phyloP scores from a whole-genome alignment of 345 rosid genomes.

The Pugionium dolabratum region DNA sequence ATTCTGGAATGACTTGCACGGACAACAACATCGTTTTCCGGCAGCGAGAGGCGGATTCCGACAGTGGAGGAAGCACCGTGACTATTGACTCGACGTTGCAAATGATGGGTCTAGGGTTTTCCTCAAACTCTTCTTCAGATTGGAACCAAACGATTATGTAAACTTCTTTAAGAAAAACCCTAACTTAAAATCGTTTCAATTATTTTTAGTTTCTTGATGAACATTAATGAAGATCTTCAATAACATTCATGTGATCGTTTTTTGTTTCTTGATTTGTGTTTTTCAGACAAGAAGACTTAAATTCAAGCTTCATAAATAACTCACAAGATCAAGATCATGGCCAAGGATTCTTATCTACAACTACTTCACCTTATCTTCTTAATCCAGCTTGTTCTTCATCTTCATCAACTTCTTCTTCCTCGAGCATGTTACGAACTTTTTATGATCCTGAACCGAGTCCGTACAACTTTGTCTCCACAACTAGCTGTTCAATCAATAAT shows the following conservation, averaged over 20 bases:
- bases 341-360: constrained; percentile 34
- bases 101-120: constrained; percentile 44
- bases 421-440: constrained; percentile 48
- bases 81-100: constrained; percentile 41
- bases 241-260: constrained; percentile 5
- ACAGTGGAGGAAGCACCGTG: constrained; percentile 46
- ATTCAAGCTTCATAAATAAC: constrained; percentile 42
- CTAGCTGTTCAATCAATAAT: constrained; percentile 42
- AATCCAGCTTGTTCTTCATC: constrained; percentile 40
- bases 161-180: constrained; percentile 17
- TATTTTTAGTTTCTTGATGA: not conserved
- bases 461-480: constrained; percentile 44
- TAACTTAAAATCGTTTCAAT: not conserved
- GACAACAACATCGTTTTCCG: constrained; percentile 40
- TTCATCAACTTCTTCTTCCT: constrained; percentile 44
- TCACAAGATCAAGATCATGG: constrained; percentile 29
- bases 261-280: constrained; percentile 11
- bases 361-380: constrained; percentile 32
- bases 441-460: constrained; percentile 44
- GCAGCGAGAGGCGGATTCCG: constrained; percentile 43
- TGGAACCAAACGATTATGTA: constrained; percentile 42
- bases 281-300: constrained; percentile 58
- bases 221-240: constrained; percentile 10
- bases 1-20: constrained; percentile 29
- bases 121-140: constrained; percentile 38